These are phyloP conservation scores for Raffaelea deltoideospora DNA, from an alignment of 2,329 filamentous ascomycete genomes.

Conservation along the genomic window DNA sequence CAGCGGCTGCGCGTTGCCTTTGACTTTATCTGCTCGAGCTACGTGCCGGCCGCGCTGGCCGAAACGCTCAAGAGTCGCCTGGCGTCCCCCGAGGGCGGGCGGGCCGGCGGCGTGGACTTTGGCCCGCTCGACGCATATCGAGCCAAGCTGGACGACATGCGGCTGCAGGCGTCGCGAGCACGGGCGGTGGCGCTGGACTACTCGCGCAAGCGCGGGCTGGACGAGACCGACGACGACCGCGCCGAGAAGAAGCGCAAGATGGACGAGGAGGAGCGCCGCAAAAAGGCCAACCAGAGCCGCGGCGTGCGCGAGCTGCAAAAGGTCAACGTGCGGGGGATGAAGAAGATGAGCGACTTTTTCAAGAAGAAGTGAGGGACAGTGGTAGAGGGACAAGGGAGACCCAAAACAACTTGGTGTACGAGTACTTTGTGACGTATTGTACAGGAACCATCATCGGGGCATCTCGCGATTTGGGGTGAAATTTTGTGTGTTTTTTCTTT, in stretches of 20 bases:
- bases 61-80: conserved; percentile 26
- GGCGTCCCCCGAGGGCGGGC: conserved; percentile 7
- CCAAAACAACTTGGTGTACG: too few species aligned
- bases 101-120: conserved; percentile 41
- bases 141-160: conserved; percentile 46
- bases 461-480: conserved; percentile 2
- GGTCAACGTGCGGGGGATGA: conserved; percentile 85
- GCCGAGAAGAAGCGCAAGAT: conserved; percentile 72
- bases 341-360: conserved; percentile 93
- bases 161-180: conserved; percentile 54
- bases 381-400: too few species aligned
- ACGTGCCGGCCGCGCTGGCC: conserved; percentile 34
- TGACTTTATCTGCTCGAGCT: conserved; percentile 47
- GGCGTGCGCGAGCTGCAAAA: conserved; percentile 74
- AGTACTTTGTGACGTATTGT: too few species aligned
- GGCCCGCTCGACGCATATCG: conserved; percentile 56
- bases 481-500: neutral
- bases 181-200: conserved; percentile 51
- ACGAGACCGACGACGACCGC: conserved; percentile 49
- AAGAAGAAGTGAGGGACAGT: conserved; percentile 45
- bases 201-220: conserved; percentile 49
- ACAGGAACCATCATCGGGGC: too few species aligned
- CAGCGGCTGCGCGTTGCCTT: conserved; percentile 51
- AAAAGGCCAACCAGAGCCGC: conserved; percentile 58
- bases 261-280: conserved; percentile 66